Conservation (phyloP, 179 eudicot genomes). For the Monotropa hypopitys region DNA sequence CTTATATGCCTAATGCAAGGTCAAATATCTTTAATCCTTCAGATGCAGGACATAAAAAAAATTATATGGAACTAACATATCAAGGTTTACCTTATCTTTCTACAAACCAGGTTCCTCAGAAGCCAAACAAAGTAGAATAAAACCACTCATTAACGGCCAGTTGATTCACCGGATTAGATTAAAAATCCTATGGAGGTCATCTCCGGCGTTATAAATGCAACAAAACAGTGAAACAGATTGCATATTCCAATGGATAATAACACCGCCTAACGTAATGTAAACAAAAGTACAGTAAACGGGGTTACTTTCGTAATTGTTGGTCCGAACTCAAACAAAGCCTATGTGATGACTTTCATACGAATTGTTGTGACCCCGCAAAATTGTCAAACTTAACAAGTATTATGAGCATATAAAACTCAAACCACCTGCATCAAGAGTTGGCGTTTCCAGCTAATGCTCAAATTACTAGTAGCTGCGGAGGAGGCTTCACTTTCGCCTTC, state of each 20-base stretch:
- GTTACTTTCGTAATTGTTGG: neutral
- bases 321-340: neutral
- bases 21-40: neutral
- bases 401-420: neutral
- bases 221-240: neutral
- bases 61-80: neutral
- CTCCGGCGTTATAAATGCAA: neutral
- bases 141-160: neutral
- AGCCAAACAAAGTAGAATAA: neutral
- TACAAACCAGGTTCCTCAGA: neutral
- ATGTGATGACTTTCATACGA: neutral
- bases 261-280: neutral
- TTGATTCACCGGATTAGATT: neutral
- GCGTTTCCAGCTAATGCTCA: constrained; percentile 42
- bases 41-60: neutral
- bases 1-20: neutral
- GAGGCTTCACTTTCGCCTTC: constrained; percentile 19
- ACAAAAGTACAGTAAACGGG: neutral
- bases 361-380: neutral
- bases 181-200: neutral
- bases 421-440: constrained; percentile 54
- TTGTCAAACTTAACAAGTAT: neutral
- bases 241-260: neutral
- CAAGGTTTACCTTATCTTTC: neutral
- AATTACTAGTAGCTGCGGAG: constrained; percentile 22